A percentile compares a stretch with the other conserved stretches of the same genome.
Evolutionary conservation across 169 alveolate genomes (phyloP).

Genomic region (Eimeria nieschulzi): DNA sequence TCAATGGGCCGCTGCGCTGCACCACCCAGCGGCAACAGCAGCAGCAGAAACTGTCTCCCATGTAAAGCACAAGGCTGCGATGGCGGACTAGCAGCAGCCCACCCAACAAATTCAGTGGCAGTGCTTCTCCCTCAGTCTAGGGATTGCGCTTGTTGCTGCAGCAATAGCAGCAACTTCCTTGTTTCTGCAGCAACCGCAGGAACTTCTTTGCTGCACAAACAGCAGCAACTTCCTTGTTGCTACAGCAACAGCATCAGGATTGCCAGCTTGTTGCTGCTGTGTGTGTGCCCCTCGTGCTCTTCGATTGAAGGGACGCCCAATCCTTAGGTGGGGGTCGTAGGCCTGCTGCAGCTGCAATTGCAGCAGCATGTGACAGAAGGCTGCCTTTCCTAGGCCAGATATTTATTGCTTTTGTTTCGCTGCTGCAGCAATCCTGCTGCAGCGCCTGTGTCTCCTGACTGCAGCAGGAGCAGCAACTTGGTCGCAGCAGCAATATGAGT

Average conservation of each 20-base stretch:
- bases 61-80: no score
- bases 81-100: no score
- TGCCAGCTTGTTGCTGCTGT: no score
- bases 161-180: not conserved
- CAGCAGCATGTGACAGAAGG: conserved; percentile 20
- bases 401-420: not conserved
- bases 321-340: no score
- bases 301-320: no score
- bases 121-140: no score
- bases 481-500: no score
- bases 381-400: not conserved
- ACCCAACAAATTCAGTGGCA: no score
- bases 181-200: conserved; percentile 24
- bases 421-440: conserved; percentile 2
- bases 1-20: no score
- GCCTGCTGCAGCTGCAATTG: not conserved
- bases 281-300: no score
- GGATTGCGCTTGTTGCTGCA: conserved; percentile 5
- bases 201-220: conserved; percentile 1
- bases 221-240: conserved; percentile 20
- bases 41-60: not conserved
- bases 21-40: conserved; percentile 1
- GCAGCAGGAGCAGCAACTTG: not conserved
- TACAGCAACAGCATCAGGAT: conserved; percentile 11
- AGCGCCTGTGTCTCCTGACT: not conserved